Base-by-base conservation (phyloP, 768 basidiomycete species). In the Kwoniella sp. region DNA sequence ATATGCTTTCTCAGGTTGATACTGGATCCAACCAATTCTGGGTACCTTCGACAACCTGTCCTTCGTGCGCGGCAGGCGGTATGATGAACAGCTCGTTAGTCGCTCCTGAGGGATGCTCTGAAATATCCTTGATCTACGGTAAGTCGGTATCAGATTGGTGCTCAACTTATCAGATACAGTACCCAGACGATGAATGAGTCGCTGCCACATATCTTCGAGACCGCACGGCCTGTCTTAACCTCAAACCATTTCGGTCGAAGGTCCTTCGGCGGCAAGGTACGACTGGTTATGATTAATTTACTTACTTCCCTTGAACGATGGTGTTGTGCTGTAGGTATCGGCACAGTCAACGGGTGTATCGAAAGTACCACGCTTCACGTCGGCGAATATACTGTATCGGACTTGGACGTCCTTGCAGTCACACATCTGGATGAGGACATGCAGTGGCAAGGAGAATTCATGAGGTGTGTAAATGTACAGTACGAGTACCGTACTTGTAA, bases 381-480 rank as follows among this genome's bases (percentile, higher is more conserved):
- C 8, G 48, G 48, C 6, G 10, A 10, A 24, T 25, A 49, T 22
- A 22, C 21, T 6, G 22, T 49, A 10, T 5, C 8, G 15, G 22
- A 24, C 25, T 19, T 58, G 25, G 21, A 49, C 46, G 37, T 26
- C n/a, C 53, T 59, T 1, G 25, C 57, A 44, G 44, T 54, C 53
- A 52, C 58, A 36, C 53, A 53, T 15, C 52, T 60, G 17, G 22
- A 49, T 17, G 48, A 49, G 17, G 48, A 24, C 22, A 24, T 49
- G 48, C 48, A 49, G 17, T 22, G 48, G 25, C 25, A 22, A 26
- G 48, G 48, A 5, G 22, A 49, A 22, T 49, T 36, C 51, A 30
- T 51, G 36, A 25, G 47, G 60, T 40, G 53, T 52, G 12, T 24
- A n/a, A n/a, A n/a, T n/a, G n/a, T n/a, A n/a, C n/a, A n/a, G n/a